Conservation (phyloP, 306 rosid species). For the Rubus idaeus region DNA sequence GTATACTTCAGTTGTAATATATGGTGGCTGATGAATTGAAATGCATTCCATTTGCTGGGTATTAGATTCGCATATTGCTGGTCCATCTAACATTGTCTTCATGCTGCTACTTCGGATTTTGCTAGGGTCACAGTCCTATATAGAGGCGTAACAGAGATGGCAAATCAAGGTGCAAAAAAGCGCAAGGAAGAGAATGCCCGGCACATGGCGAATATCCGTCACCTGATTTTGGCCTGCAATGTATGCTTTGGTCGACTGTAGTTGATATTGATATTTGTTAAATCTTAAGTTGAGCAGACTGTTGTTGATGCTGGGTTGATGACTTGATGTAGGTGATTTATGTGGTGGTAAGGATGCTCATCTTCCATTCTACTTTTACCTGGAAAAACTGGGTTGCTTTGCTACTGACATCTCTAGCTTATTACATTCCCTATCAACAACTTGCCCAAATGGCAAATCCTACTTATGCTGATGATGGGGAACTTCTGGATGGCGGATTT, state of each 20-base stretch:
- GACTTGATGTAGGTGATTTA: slow-evolving; percentile 49
- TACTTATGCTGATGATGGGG: slow-evolving; percentile 62
- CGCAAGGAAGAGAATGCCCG: slow-evolving; percentile 89
- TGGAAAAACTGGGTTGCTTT: slow-evolving; percentile 86
- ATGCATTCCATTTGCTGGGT: too few species aligned
- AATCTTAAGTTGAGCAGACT: not conserved
- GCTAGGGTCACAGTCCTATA: not conserved
- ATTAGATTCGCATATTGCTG: not conserved
- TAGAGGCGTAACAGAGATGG: slow-evolving; percentile 42
- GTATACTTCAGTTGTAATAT: too few species aligned
- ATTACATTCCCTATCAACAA: slow-evolving; percentile 62
- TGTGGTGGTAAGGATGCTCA: slow-evolving; percentile 56
- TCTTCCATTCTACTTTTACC: slow-evolving; percentile 68
- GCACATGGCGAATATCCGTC: slow-evolving; percentile 78
- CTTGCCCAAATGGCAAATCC: slow-evolving; percentile 75
- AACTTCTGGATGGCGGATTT: slow-evolving; percentile 94
- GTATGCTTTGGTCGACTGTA: slow-evolving; percentile 25
- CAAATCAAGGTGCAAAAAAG: slow-evolving; percentile 97
- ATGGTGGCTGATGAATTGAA: too few species aligned
- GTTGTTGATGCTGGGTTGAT: not conserved
- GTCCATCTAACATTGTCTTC: not conserved
- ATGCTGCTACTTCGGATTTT: not conserved
- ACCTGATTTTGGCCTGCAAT: slow-evolving; percentile 71
- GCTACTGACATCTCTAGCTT: slow-evolving; percentile 58
- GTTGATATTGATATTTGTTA: not conserved